Conservation (phyloP, 345 rosid genomes). For the Eutrema heterophyllum region DNA sequence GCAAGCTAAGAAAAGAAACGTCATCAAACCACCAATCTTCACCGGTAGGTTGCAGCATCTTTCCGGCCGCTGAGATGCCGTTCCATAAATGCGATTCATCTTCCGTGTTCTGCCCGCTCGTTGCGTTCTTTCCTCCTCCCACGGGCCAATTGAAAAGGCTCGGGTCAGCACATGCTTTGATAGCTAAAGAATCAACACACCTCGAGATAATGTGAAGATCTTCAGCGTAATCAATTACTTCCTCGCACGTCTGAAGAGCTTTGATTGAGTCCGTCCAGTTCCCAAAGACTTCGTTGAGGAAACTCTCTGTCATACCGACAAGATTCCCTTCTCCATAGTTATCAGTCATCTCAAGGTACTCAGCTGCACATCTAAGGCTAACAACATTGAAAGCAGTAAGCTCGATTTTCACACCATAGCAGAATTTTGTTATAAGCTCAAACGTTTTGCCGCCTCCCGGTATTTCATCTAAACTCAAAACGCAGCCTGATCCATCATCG, state of each 20-base stretch:
- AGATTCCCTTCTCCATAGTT: slow-evolving; percentile 63
- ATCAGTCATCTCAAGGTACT: slow-evolving; percentile 60
- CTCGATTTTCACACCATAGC: slow-evolving; percentile 63
- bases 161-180: slow-evolving; percentile 64
- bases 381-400: slow-evolving; percentile 54
- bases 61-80: slow-evolving; percentile 44
- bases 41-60: slow-evolving; percentile 39
- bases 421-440: slow-evolving; percentile 51
- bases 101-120: slow-evolving; percentile 21
- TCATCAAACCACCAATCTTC: slow-evolving; percentile 85
- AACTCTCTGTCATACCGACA: slow-evolving; percentile 47
- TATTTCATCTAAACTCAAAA: slow-evolving; percentile 49
- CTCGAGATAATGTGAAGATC: slow-evolving; percentile 67
- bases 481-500: slow-evolving; percentile 37
- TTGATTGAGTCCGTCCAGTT: slow-evolving; percentile 62
- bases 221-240: slow-evolving; percentile 53
- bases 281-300: slow-evolving; percentile 53
- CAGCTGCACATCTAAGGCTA: slow-evolving; percentile 68
- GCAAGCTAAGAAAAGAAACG: slow-evolving; percentile 47
- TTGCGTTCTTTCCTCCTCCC: slow-evolving; percentile 20
- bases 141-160: slow-evolving; percentile 55
- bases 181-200: slow-evolving; percentile 65
- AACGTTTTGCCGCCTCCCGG: slow-evolving; percentile 78
- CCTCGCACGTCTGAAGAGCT: slow-evolving; percentile 71
- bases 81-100: slow-evolving; percentile 47